Conservation (phyloP, 208 protist genomes). For the Plasmodiophora brassicae region DNA sequence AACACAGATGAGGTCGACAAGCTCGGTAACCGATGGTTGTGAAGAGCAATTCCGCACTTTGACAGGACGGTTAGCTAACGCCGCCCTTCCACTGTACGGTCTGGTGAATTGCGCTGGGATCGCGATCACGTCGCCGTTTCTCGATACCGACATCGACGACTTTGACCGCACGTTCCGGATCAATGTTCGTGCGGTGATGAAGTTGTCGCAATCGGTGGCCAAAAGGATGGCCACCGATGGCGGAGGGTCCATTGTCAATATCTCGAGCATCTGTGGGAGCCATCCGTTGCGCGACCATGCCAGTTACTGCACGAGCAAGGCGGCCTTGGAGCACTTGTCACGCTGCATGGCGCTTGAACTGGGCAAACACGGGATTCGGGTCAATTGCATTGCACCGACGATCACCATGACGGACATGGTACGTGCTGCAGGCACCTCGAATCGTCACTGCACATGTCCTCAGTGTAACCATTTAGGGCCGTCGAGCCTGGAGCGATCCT, state of each 20-base stretch:
- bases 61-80: not conserved
- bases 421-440: too few relatives aligned
- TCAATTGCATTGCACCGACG: not conserved
- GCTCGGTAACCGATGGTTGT: not conserved
- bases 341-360: conserved; percentile 11
- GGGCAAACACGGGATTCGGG: conserved; percentile 14
- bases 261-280: not conserved
- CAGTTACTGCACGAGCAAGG: not conserved
- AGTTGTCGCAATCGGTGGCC: not conserved
- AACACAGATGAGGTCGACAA: not conserved
- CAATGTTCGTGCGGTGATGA: not conserved
- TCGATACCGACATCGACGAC: not conserved
- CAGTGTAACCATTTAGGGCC: too few relatives aligned
- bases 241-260: not conserved
- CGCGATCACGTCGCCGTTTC: not conserved
- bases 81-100: not conserved
- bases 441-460: too few relatives aligned
- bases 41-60: too few relatives aligned
- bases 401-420: not conserved
- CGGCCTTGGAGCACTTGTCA: not conserved
- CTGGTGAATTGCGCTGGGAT: conserved; percentile 16
- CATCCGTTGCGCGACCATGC: not conserved
- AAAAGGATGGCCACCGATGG: not conserved
- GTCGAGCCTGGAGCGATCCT: too few relatives aligned
- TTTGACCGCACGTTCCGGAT: not conserved